These are phyloP conservation scores for Russula sp. DNA, from an alignment of 768 basidiomycete genomes.

Conservation along the genomic window DNA sequence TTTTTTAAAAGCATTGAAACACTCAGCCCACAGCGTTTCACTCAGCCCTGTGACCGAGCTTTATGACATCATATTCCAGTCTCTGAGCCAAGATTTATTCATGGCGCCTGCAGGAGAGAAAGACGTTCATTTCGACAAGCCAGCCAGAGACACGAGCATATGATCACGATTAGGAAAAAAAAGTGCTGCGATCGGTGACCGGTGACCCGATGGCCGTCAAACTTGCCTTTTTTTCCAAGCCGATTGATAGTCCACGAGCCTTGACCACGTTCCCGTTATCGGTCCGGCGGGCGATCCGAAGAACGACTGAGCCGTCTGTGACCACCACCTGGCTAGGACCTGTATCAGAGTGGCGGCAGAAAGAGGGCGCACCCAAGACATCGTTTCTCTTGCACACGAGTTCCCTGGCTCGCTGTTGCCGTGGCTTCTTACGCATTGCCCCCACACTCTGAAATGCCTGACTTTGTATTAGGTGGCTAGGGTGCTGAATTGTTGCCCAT, in stretches of 20 bases:
- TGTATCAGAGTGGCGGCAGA: neutral
- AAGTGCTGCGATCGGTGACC: too few species aligned
- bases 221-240: neutral
- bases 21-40: neutral
- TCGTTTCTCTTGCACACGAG: neutral
- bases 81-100: neutral
- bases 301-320: slow-evolving; percentile 1
- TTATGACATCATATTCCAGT: neutral
- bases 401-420: neutral
- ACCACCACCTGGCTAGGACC: neutral
- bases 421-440: neutral
- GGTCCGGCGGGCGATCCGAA: neutral
- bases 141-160: neutral
- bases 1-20: too few species aligned
- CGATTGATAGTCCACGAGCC: neutral
- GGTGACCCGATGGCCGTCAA: too few species aligned
- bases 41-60: neutral
- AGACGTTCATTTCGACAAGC: neutral
- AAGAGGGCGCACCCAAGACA: neutral
- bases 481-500: too few species aligned
- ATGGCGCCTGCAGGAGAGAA: neutral
- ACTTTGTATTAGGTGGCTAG: neutral
- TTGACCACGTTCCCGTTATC: neutral
- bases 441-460: neutral
- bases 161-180: too few species aligned